Base-by-base conservation (phyloP, 352 stramenopile species). In the Blastocystis sp. region DNA sequence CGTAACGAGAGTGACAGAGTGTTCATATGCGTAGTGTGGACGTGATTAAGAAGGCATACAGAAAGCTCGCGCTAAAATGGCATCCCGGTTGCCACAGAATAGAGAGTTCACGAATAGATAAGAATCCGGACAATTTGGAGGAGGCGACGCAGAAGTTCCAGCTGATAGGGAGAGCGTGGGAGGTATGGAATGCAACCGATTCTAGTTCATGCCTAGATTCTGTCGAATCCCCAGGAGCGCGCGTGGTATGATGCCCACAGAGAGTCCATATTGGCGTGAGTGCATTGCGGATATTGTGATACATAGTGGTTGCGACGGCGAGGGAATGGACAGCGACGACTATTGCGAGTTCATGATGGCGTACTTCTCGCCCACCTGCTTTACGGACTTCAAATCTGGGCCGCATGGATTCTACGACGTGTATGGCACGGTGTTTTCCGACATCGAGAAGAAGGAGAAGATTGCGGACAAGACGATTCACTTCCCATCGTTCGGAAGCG, bases 61-160 rank as follows among this genome's bases (percentile, higher is more conserved):
- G 96, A 65, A 98, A 98, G 91, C 91, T 98, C 16, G 96, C 96
- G 19, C 94, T 98, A 85, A 97, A 96, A 90, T 97, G 94, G 91
- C 96, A 99, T 90, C 96, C 96, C 1, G 74, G 74, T 67, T 55
- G 24, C 16, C 12, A 39, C 13, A n/a, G 29, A 26, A 33, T 67
- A 0, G 13, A 21, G 3, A 21, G 10, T 39, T 85, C 1, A 67
- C 0, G 31, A 59, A n/a, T 24, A 85, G 96, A 98, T 93, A 98
- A 98, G 91, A 98, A 98, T 82, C 41, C 91, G 1, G 77, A 91
- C 31, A 95, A 95, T 69, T 80, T 93, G 24, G 88, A 91, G 51
- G 94, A 97, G 90, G 95, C 94, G 62, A 95, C 97, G 69, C 92
- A 94, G 70, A 92, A 94, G 35, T 98, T 98, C 90, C 94, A 98